phyloP scores from a whole-genome alignment of 2,329 filamentous ascomycete genomes.

The Metarhizium guizhouense region DNA sequence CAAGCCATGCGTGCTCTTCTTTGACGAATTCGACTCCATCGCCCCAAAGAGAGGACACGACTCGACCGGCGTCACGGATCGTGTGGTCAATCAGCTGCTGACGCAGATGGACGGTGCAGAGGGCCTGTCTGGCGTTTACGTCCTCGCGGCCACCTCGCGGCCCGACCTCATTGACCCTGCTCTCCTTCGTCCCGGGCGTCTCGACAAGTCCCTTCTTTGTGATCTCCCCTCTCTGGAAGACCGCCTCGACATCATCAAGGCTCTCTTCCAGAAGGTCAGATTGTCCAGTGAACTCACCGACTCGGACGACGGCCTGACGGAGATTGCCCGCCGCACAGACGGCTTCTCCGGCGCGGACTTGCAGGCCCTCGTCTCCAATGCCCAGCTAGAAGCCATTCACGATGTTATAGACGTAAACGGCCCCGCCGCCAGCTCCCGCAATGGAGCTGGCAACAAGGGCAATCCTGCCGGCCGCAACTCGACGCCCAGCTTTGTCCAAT shows the following conservation, averaged over 20 bases:
- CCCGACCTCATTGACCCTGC: conserved; percentile 96
- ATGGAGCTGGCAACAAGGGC: conserved; percentile 23
- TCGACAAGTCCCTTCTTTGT: conserved; percentile 90
- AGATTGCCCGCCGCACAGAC: conserved; percentile 71
- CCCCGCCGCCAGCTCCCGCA: conserved; percentile 25
- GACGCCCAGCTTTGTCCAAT: conserved; percentile 63
- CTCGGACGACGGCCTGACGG: conserved; percentile 48
- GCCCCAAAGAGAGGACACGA: conserved; percentile 96
- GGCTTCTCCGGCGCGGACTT: conserved; percentile 93
- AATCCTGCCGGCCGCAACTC: conserved; percentile 19
- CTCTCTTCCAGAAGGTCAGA: conserved; percentile 73
- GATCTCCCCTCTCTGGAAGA: conserved; percentile 77
- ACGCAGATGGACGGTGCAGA: conserved; percentile 99
- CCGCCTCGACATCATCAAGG: conserved; percentile 77
- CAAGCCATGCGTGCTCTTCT: conserved; percentile 90
- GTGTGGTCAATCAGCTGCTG: conserved; percentile 94
- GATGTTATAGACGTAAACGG: conserved; percentile 63
- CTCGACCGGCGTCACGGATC: conserved; percentile 94
- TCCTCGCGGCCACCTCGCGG: conserved; percentile 85
- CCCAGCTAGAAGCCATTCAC: conserved; percentile 93
- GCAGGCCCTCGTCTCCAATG: conserved; percentile 91
- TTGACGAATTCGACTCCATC: conserved; percentile 97
- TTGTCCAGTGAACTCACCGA: conserved; percentile 58
- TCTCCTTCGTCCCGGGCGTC: conserved; percentile 76
- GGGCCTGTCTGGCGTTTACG: conserved; percentile 88